Evolutionary conservation across 202 grass and related monocot genomes (phyloP).

Genomic region (Zoysia matrella): DNA sequence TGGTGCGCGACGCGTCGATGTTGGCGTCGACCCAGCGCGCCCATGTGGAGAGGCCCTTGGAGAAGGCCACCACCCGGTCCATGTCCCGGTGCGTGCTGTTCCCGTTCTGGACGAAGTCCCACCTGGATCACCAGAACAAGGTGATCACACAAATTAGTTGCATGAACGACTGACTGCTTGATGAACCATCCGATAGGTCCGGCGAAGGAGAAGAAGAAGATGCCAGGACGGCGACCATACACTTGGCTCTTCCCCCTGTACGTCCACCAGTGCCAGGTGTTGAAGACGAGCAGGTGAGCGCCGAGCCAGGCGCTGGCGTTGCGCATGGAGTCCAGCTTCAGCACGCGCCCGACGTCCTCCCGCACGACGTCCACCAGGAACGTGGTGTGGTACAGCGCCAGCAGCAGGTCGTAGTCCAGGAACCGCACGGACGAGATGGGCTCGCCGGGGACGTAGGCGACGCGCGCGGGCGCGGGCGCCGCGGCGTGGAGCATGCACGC

Average conservation of each 20-base stretch:
- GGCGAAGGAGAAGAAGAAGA: neutral
- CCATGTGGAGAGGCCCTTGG: conserved; percentile 77
- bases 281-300: conserved; percentile 67
- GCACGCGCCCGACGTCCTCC: conserved; percentile 41
- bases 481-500: conserved; percentile 67
- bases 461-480: neutral
- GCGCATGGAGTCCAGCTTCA: conserved; percentile 59
- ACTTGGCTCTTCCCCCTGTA: conserved; percentile 48
- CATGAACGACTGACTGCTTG: no score
- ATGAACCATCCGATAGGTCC: neutral
- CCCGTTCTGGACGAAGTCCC: conserved; percentile 67
- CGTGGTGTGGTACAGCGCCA: conserved; percentile 51
- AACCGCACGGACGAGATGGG: conserved; percentile 49
- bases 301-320: conserved; percentile 35
- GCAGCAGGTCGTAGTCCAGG: conserved; percentile 50
- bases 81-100: conserved; percentile 53
- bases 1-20: conserved; percentile 36
- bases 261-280: conserved; percentile 77
- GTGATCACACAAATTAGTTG: neutral
- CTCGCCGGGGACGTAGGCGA: neutral
- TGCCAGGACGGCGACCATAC: neutral
- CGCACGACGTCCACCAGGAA: conserved; percentile 41
- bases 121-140: conserved; percentile 35
- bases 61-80: conserved; percentile 66
- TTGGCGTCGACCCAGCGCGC: conserved; percentile 64